A percentile compares a stretch with the other conserved stretches of the same genome.
These are phyloP conservation scores for Fistulifera solaris DNA, from an alignment of 108 stramenopile genomes.

Conservation along the genomic window DNA sequence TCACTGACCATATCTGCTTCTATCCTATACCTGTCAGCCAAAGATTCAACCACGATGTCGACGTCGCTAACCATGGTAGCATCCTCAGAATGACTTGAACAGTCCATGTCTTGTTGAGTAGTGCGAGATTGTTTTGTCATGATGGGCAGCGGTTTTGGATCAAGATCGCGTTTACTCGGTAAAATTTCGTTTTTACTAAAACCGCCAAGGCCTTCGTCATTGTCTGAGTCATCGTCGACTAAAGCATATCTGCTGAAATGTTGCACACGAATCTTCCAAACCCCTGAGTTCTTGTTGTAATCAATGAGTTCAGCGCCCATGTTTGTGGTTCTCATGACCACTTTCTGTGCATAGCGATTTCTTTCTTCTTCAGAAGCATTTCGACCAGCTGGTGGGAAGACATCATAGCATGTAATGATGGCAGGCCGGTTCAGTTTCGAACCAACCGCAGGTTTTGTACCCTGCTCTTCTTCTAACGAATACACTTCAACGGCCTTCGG, in stretches of 20 bases:
- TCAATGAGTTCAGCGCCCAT: conserved; percentile 77
- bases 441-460: conserved; percentile 71
- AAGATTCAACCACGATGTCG: conserved; percentile 6
- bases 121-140: conserved; percentile 14
- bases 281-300: conserved; percentile 61
- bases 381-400: conserved; percentile 52
- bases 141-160: background rate
- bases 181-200: conserved; percentile 2
- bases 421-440: conserved; percentile 86
- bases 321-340: conserved; percentile 43
- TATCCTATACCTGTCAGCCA: background rate
- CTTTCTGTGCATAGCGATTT: conserved; percentile 46
- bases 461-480: conserved; percentile 58
- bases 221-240: conserved; percentile 55
- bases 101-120: conserved; percentile 15
- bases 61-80: conserved; percentile 34
- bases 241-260: conserved; percentile 94
- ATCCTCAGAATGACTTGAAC: conserved; percentile 3
- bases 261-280: conserved; percentile 83
- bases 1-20: too few relatives aligned
- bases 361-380: conserved; percentile 43
- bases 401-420: conserved; percentile 63
- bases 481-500: conserved; percentile 82
- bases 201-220: conserved; percentile 31
- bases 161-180: background rate